phyloP scores from a whole-genome alignment of 2,329 filamentous ascomycete species.

The Stemphylium vesicarium region DNA sequence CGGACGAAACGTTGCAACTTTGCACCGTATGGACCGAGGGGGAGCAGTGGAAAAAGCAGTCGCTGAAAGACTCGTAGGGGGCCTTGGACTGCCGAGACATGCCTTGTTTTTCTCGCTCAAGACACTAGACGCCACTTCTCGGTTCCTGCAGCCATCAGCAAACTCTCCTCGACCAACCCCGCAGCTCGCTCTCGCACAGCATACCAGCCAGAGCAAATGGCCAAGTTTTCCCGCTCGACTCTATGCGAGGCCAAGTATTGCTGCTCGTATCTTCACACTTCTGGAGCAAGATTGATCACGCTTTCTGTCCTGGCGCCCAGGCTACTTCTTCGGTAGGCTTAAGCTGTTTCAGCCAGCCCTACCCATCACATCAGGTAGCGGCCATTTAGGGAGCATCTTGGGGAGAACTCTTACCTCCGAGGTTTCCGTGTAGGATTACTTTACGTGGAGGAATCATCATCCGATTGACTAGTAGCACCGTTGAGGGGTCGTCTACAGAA shows the following conservation, averaged over 20 bases:
- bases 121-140: slow-evolving; percentile 5
- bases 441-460: background rate
- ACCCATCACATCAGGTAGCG: background rate
- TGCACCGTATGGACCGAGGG: too few relatives aligned
- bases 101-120: background rate
- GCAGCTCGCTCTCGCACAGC: slow-evolving; percentile 3
- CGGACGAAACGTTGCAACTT: too few relatives aligned
- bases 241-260: slow-evolving; percentile 22
- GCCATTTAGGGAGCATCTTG: background rate
- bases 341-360: background rate
- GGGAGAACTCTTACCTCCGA: background rate
- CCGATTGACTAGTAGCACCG: background rate
- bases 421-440: background rate
- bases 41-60: too few relatives aligned
- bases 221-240: slow-evolving; percentile 7
- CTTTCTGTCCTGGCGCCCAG: too few relatives aligned
- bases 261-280: slow-evolving; percentile 16
- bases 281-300: background rate
- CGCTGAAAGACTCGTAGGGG: too few relatives aligned
- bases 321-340: background rate
- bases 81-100: too few relatives aligned
- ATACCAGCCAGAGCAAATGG: slow-evolving; percentile 3
- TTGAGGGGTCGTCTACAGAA: background rate
- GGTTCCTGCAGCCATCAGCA: slow-evolving; percentile 7
- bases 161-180: slow-evolving; percentile 1